Conservation (phyloP, 1,284 basidiomycete genomes). For the Cutaneotrichosporon mucoides region DNA sequence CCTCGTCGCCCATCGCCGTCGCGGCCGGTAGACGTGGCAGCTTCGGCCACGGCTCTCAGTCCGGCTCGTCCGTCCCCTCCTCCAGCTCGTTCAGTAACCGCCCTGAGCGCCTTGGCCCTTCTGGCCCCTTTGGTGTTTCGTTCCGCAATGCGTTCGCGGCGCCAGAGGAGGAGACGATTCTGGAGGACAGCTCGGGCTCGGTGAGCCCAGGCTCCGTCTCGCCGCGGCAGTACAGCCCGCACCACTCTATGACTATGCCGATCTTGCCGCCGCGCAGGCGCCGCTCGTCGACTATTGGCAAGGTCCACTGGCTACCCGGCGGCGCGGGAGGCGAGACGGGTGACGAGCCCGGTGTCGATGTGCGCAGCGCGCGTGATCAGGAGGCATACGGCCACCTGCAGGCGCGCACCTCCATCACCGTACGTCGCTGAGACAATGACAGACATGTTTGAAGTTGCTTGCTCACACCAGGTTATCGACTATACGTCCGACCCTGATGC, state of each 20-base stretch:
- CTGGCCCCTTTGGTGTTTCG: not conserved
- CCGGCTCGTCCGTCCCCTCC: not conserved
- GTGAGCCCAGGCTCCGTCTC: not conserved
- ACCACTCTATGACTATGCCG: not conserved
- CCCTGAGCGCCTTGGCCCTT: not conserved
- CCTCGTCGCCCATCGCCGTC: not conserved
- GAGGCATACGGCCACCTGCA: constrained; percentile 39
- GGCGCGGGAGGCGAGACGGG: constrained; percentile 36
- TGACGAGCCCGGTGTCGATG: constrained; percentile 50
- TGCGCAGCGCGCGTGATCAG: constrained; percentile 40
- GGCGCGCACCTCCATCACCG: constrained; percentile 31
- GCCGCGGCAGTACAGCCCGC: not conserved
- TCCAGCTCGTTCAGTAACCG: not conserved
- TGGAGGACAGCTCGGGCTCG: not conserved
- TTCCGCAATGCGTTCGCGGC: constrained; percentile 2
- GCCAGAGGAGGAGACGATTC: constrained; percentile 2
- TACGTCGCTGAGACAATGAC: constrained; percentile 13
- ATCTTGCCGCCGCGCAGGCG: not conserved
- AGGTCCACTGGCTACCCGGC: constrained; percentile 33
- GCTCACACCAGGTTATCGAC: constrained; percentile 39
- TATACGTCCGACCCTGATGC: constrained; percentile 40
- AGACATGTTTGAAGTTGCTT: no score
- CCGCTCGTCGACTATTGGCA: not conserved
- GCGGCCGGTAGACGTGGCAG: not conserved
- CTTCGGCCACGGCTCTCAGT: not conserved